Base-by-base conservation (phyloP, 345 rosid genomes). In the Draba incana region DNA sequence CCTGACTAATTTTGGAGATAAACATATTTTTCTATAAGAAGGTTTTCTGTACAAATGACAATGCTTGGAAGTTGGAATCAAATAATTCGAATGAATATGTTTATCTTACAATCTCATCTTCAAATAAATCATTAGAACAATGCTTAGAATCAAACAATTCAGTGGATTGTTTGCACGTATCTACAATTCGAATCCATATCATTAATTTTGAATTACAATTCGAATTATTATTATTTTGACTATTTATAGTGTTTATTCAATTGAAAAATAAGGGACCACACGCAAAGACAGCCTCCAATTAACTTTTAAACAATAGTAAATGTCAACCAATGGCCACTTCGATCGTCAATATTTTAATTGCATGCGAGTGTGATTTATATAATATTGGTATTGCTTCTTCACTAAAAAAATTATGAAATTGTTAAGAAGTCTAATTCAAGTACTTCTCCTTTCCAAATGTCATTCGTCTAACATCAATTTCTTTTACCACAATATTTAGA, bases 241-340 rank as follows among this genome's bases (percentile, higher is more conserved):
- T 35, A 35, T 35, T 2, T 56, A 44, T n/a, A n/a, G 12, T 55
- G 38, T 54, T 42, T 30, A 15, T 12, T 27, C 0, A 62, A 16
- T 46, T 4, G 7, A 43, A 30, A 62, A 58, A 50, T 4, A 15
- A 66, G 56, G 72, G 77, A 35, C 77, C 72, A 74, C 67, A 66
- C 62, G 56, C 35, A 51, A 52, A 66, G 31, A 37, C 56, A 55
- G 31, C 2, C 59, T 66, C 77, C 8, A 35, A 35, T 35, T 50
- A 65, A 49, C 33, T 37, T 65, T 2, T 23, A 25, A 57, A 42
- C 23, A 41, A 58, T 48, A 58, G 71, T 73, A 66, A 57, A 65
- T 46, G 60, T 71, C 77, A 65, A 51, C 77, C 72, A 66, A 43
- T 33, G 10, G 77, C 68, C 72, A 74, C 65, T 38, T 49, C 15